Conservation (phyloP, 2,329 filamentous ascomycete genomes). For the Stromatinia cepivora region DNA sequence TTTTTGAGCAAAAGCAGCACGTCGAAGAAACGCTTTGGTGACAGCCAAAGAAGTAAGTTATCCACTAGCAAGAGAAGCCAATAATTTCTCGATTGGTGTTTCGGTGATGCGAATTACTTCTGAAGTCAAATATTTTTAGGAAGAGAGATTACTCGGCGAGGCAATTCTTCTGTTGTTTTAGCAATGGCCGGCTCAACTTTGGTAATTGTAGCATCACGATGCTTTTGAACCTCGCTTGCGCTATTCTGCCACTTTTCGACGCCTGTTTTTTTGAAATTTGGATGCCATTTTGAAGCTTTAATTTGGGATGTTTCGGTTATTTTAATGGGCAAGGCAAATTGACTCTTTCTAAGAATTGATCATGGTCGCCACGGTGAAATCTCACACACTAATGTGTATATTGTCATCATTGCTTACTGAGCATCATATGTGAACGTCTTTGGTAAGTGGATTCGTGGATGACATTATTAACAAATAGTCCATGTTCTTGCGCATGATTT, state of each 20-base stretch:
- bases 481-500: neutral
- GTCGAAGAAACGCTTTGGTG: constrained; percentile 48
- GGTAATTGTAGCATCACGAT: neutral
- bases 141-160: neutral
- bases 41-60: constrained; percentile 40
- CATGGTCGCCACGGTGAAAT: too few species aligned
- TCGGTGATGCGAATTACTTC: constrained; percentile 34
- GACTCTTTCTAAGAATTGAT: neutral
- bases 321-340: neutral
- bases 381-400: neutral
- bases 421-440: too few species aligned
- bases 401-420: neutral
- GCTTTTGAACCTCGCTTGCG: neutral
- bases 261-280: neutral
- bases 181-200: neutral
- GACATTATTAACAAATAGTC: neutral
- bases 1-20: constrained; percentile 50
- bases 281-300: neutral
- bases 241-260: neutral
- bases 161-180: neutral
- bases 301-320: neutral
- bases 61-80: constrained; percentile 28
- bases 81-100: constrained; percentile 29
- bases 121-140: neutral
- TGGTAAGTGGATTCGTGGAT: too few species aligned